Evolutionary conservation across 371 early-diverging fungal genomes (phyloP).

Genomic region (Mortierella polycephala): DNA sequence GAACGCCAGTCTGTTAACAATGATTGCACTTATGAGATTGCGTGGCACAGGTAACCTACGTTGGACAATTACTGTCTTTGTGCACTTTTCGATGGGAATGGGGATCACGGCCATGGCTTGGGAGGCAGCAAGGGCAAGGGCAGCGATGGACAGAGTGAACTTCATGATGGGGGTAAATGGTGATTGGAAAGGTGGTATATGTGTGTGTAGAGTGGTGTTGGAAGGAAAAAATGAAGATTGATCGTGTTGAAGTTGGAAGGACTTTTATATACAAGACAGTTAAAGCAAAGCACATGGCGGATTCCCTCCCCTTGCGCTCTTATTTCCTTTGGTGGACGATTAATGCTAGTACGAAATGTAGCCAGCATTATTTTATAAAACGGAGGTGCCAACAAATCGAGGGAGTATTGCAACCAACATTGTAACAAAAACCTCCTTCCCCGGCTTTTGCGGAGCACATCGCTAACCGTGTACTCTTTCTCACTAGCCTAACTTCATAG

Average conservation of each 20-base stretch:
- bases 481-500: no score
- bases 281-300: background rate
- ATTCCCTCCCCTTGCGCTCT: no score
- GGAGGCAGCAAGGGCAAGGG: slow-evolving; percentile 20
- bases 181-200: background rate
- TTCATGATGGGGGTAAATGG: slow-evolving; percentile 18
- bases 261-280: background rate
- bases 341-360: no score
- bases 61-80: slow-evolving; percentile 16
- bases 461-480: no score
- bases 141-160: slow-evolving; percentile 14
- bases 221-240: background rate
- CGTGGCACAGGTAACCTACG: background rate
- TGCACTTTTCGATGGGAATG: slow-evolving; percentile 16
- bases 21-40: background rate
- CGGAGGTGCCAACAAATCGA: no score
- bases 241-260: background rate
- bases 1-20: background rate
- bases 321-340: no score
- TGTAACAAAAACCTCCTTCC: no score
- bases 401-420: no score
- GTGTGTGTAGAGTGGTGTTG: background rate
- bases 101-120: slow-evolving; percentile 32
- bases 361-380: no score
- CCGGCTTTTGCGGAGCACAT: no score